Base-by-base conservation (phyloP, 2,329 filamentous ascomycete species). In the Ophiostoma australiae region DNA sequence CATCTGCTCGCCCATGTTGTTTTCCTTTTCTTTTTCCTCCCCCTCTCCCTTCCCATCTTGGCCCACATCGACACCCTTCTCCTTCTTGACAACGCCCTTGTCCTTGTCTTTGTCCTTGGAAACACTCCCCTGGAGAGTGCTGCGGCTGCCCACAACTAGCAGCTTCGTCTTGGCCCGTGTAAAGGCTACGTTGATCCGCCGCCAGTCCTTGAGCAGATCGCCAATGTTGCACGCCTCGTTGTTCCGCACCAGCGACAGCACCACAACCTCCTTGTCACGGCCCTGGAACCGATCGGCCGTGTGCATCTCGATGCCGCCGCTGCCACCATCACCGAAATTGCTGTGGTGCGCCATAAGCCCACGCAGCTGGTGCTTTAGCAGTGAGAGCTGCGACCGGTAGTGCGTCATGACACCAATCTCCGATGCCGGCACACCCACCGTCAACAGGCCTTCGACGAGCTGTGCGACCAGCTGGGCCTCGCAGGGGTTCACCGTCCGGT, bases 221-320 rank as follows among this genome's bases (percentile, higher is more conserved):
- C 95, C 95, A n/a, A 99, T 94, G 68, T 86, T 88, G 73, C 89
- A 88, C 0, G 86, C 85, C 31, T 94, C 89, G 76, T 99, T 99
- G 78, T 89, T 94, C 39, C 95, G 87, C 17, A 98, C 95, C 39
- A 97, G 89, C 70, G 89, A 92, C 10, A 99, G 85, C 17, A 99
- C 87, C 0, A 98, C 87, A 2, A 97, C 90, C 77, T 97, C 93
- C 78, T 99, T 99, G 80, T 99, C 95, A 11, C 95, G 88, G 7
- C 95, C 95, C 79, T 99, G 95, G 80, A 97, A 99, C 65, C 94
- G 93, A 80, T 99, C 95, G 3, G 95, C 94, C 0, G 95, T 98
- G 80, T 99, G 93, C 86, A 98, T 93, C 80, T 99, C 95, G 1
- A 99, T 89, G 1, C 87, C 86, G 71, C n/a, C 68, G 20, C n/a